Evolutionary conservation across 495 filamentous ascomycete genomes (phyloP), one percentile per base, ranked within the genome.

Genomic region (Aspergillus taichungensis): DNA sequence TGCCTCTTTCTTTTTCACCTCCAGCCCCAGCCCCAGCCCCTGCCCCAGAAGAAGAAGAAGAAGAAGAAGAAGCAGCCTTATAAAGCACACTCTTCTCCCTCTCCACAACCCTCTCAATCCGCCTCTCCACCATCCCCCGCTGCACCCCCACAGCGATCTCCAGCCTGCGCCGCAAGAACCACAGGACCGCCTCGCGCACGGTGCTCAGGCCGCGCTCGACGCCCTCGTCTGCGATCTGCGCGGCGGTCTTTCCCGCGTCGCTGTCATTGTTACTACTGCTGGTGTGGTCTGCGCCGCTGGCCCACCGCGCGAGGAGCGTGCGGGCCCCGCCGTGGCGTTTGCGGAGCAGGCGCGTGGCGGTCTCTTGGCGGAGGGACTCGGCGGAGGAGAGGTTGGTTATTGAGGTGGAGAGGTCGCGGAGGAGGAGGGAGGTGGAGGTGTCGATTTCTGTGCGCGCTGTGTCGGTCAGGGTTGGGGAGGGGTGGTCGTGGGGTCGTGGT

Each of bases 51-150:
- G 36, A 37, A 33, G 33, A 31, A 42, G 29, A 36, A 7, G 56
- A n/a, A 14, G 34, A 18, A 37, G 35, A 46, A 41, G 30, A 13
- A 11, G 30, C 47, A 49, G 57, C 49, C 57, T 86, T 92, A 47
- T 88, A 85, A 47, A 95, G 63, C 38, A 91, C 76, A 62, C 85
- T 92, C 68, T 84, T 88, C 61, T 82, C 88, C 75, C 82, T 88
- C 71, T 97, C 94, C 56, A 88, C 71, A 57, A 89, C 86, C 46
- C 94, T 68, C 58, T 78, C 77, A 47, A 97, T 63, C 55, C 92
- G 64, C 57, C 84, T 84, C 66, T 95, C 92, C 69, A 97, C 94
- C 87, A 96, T 95, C 38, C 68, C 72, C 42, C 85, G 75, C 71
- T 97, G 90, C 50, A 84, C 77, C 61, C 78, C 71, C 30, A 82